Conservation (phyloP, 2,329 filamentous ascomycete genomes). For the Nemania sp. region DNA sequence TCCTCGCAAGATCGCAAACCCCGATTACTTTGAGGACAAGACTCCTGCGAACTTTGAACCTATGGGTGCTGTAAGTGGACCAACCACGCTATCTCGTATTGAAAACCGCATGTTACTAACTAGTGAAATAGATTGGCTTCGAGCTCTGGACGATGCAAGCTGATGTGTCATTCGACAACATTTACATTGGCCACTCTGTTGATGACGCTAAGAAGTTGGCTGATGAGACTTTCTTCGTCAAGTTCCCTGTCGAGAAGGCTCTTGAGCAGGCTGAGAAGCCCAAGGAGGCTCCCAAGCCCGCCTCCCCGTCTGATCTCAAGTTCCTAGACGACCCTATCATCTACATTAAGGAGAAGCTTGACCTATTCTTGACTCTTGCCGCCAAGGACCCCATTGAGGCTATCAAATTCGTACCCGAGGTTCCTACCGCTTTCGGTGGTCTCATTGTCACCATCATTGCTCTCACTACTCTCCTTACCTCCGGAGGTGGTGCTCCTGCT, state of each 20-base stretch:
- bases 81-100: not conserved
- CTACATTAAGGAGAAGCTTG: conserved; percentile 92
- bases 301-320: conserved; percentile 80
- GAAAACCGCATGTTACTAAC: conserved; percentile 12
- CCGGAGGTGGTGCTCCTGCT: conserved; percentile 73
- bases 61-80: conserved; percentile 88
- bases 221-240: conserved; percentile 89
- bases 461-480: conserved; percentile 74
- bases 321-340: conserved; percentile 91
- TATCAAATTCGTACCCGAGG: conserved; percentile 89
- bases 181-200: conserved; percentile 98
- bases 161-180: conserved; percentile 99
- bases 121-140: conserved; percentile 82
- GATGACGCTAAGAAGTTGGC: conserved; percentile 92
- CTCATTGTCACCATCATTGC: conserved; percentile 77
- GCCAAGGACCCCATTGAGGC: conserved; percentile 86
- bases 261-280: conserved; percentile 84
- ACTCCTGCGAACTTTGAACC: conserved; percentile 96
- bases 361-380: conserved; percentile 87
- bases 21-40: conserved; percentile 97
- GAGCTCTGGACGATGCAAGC: conserved; percentile 99
- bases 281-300: conserved; percentile 74
- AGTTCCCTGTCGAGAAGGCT: conserved; percentile 84
- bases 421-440: conserved; percentile 82
- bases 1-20: conserved; percentile 97